Evolutionary conservation across 768 basidiomycete species (phyloP), one percentile per base, ranked within the genome.

Genomic region (Lentinula boryana): DNA sequence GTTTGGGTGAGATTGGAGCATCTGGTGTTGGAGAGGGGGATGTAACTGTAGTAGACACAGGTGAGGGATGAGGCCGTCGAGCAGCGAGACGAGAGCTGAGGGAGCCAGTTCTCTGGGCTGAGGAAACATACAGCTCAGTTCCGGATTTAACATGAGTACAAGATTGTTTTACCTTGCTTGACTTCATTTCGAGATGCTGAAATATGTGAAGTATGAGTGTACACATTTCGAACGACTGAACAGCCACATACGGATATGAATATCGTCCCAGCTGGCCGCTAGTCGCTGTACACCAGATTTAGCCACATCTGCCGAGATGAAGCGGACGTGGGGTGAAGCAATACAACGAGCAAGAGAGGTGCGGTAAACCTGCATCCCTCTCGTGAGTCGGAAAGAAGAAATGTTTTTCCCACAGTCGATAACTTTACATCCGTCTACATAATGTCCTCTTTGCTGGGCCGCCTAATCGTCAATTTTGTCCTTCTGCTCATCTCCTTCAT

Each of bases 401-500:
- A 52, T 32, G 16, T 50, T 38, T n/a, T 48, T 49, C 35, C 31
- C 46, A 38, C 40, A 31, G 49, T 48, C 21, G 23, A 40, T 43
- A n/a, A 40, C 41, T 16, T 38, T 58, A 21, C 38, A n/a, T 57
- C 35, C 13, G 27, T 3, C 43, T 21, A 31, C 48, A 43, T 60
- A 60, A 80, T 80, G 77, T 67, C 73, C 69, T 68, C 69, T 46
- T 65, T 86, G 64, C 70, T 86, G 60, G 86, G 86, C 32, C 75
- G 81, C 54, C 73, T 93, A 60, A 75, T 86, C 66, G 87, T 93
- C 70, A 78, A 80, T 66, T 78, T 85, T 65, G 89, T 90, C 62
- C 79, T 89, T 56, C 78, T 77, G 66, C 80, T 93, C 38, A 93
- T 93, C 48, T 82, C 78, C 56, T 98, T 98, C 73, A 94, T 98